Evolutionary conservation across 331 rosid genomes (phyloP), one percentile per base, ranked within the genome.

Genomic region (Rhamnella rubrinervis): DNA sequence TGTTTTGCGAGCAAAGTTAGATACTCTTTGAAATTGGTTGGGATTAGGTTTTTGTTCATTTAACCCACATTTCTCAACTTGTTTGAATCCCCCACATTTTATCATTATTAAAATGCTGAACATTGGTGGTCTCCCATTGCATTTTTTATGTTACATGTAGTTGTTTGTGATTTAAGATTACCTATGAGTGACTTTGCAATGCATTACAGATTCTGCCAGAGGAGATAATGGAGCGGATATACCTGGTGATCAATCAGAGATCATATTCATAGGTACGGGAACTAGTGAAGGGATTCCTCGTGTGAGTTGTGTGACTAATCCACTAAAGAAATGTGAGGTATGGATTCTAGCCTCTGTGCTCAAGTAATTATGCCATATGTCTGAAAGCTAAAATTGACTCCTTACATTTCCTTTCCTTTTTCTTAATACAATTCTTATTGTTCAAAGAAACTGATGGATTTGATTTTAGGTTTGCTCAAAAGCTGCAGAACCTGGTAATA

Each of bases 231-330:
- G 63, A 28, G 77, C 58, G 37, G 77, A 73, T 40, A 60, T 66
- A 55, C 78, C 79, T 41, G 31, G 59, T 58, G 80, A 80, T 55
- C 77, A 78, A 63, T 58, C 96, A 8, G 92, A 91, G 66, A 49
- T 93, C 71, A 72, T 93, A 78, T 93, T 91, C 58, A 40, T 91
- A 53, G 98, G 98, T 35, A 88, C 97, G 5, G 98, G 98, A 68
- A 93, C 98, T 6, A 93, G 98, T 65, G 98, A 93, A 84, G 98
- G 98, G 23, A 75, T 93, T 86, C 98, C 98, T 0, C 79, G 96
- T 20, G 92, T 91, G 63, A 88, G 97, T 80, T 93, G 97, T 77
- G 77, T 91, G 67, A 88, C 98, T 46, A 73, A 91, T 85, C 92
- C 97, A 73, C 69, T 79, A 16, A 84, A 77, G 79, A 81, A 80